These are phyloP conservation scores for Phytophthora pinifolia DNA, from an alignment of 352 stramenopile species.

Conservation along the genomic window DNA sequence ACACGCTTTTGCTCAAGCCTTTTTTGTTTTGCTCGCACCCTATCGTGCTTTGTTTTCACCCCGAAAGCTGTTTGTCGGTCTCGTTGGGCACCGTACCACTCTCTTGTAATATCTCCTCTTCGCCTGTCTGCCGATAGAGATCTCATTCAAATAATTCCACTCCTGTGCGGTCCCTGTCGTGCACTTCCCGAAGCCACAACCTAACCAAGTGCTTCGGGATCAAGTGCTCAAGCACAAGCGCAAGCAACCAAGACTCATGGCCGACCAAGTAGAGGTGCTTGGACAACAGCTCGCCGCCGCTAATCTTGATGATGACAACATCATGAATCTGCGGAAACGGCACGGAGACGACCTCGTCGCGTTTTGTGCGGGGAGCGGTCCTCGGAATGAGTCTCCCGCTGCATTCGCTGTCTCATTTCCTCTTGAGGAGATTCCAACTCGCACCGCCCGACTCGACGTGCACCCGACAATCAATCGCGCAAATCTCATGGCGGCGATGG, in stretches of 20 bases:
- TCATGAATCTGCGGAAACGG: background rate
- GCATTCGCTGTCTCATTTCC: conserved; percentile 10
- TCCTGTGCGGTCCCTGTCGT: too few relatives aligned
- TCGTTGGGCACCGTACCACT: too few relatives aligned
- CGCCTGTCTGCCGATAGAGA: too few relatives aligned
- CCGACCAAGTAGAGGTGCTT: background rate
- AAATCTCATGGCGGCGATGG: conserved; percentile 2
- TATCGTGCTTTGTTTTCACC: too few relatives aligned
- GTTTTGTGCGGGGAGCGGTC: conserved; percentile 1
- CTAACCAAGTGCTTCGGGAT: too few relatives aligned
- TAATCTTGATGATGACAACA: too few relatives aligned
- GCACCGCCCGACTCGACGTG: background rate
- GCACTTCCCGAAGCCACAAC: too few relatives aligned
- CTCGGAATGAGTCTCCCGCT: background rate
- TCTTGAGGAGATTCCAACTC: background rate
- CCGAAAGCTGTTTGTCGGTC: too few relatives aligned
- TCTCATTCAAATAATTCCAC: too few relatives aligned
- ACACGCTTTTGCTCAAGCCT: too few relatives aligned
- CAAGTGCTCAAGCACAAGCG: background rate
- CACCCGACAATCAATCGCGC: conserved; percentile 1
- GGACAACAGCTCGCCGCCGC: background rate
- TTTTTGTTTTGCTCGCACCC: too few relatives aligned
- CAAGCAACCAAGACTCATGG: background rate
- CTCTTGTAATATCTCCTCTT: too few relatives aligned
- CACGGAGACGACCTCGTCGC: background rate